A percentile compares a stretch with the other conserved stretches of the same genome.
Conservation (phyloP, 768 basidiomycete species). For the Pisolithus orientalis region DNA sequence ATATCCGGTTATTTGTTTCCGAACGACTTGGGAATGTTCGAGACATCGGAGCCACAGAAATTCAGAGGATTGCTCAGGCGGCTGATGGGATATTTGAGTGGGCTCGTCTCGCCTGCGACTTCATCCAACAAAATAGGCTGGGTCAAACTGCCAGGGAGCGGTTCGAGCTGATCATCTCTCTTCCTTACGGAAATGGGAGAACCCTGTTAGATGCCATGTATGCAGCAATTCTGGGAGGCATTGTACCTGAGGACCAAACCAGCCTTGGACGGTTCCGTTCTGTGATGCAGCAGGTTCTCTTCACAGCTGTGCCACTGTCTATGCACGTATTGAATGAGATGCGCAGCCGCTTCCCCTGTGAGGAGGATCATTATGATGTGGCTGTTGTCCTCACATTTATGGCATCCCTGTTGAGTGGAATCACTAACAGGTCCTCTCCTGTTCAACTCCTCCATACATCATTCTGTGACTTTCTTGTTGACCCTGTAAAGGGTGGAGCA, state of each 20-base stretch:
- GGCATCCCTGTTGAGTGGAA: slow-evolving; percentile 5
- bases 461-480: slow-evolving; percentile 21
- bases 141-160: neutral
- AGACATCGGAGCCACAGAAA: neutral
- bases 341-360: neutral
- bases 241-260: neutral
- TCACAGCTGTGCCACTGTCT: slow-evolving; percentile 3
- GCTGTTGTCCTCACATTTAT: neutral
- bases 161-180: neutral
- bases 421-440: neutral
- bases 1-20: neutral
- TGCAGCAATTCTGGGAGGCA: neutral
- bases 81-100: slow-evolving; percentile 1
- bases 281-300: slow-evolving; percentile 1
- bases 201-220: neutral
- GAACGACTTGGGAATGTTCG: neutral
- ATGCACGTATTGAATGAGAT: neutral
- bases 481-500: slow-evolving; percentile 3
- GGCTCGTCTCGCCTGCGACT: slow-evolving; percentile 2
- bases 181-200: neutral
- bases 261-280: neutral
- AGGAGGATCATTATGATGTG: neutral
- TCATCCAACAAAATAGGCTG: neutral
- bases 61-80: neutral
- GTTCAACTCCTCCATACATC: slow-evolving; percentile 23